Percentiles rank a stretch among this genome's conserved stretches.
These are phyloP conservation scores for Zanthoxylum bungeanum DNA, from an alignment of 345 rosid genomes.

Conservation along the genomic window DNA sequence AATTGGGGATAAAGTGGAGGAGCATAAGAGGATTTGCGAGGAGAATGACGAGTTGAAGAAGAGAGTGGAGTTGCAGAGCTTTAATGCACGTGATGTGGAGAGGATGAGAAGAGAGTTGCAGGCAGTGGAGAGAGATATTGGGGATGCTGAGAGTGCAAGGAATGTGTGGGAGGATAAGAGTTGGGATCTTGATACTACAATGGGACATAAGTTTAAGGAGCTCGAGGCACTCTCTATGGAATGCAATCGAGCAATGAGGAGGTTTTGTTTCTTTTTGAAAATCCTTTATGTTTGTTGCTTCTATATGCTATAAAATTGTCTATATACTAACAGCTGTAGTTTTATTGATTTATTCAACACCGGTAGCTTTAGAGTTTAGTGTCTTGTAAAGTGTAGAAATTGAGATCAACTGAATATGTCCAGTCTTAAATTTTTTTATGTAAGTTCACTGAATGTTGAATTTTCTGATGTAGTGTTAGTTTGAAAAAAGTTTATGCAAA, in stretches of 20 bases:
- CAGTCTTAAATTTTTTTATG: neutral
- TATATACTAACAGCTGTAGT: neutral
- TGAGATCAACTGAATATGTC: neutral
- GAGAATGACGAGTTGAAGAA: slow-evolving; percentile 80
- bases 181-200: slow-evolving; percentile 63
- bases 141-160: slow-evolving; percentile 59
- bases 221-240: slow-evolving; percentile 63
- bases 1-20: slow-evolving; percentile 52
- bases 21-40: slow-evolving; percentile 42
- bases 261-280: slow-evolving; percentile 29
- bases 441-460: neutral
- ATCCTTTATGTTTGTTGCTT: neutral
- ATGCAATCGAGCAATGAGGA: slow-evolving; percentile 72
- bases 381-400: neutral
- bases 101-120: slow-evolving; percentile 94
- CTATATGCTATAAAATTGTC: neutral
- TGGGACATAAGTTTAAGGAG: slow-evolving; percentile 56
- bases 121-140: slow-evolving; percentile 78
- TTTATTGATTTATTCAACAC: neutral
- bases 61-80: slow-evolving; percentile 63
- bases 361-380: neutral
- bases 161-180: slow-evolving; percentile 72
- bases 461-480: neutral
- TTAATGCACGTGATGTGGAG: slow-evolving; percentile 74
- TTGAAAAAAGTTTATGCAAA: slow-evolving; percentile 5